These are phyloP conservation scores for Canna indica DNA, from an alignment of 176 grass and related monocot species.

Conservation along the genomic window DNA sequence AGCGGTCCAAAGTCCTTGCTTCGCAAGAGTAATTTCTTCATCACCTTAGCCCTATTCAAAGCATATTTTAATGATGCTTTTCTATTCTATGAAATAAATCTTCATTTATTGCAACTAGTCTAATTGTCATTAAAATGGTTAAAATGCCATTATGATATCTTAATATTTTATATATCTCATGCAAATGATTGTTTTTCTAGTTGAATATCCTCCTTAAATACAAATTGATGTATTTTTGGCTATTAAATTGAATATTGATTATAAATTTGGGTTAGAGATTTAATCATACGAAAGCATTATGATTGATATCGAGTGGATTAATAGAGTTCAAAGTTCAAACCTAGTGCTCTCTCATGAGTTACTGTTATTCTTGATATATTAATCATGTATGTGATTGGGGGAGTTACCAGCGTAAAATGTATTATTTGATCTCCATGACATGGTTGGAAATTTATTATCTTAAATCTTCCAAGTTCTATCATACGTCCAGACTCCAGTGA, in stretches of 20 bases:
- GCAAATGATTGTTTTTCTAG: not conserved
- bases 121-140: not conserved
- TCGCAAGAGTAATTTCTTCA: constrained; percentile 56
- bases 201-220: not conserved
- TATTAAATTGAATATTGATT: not conserved
- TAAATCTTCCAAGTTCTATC: too few relatives aligned
- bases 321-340: too few relatives aligned
- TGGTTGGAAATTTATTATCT: too few relatives aligned
- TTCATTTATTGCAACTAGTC: not conserved
- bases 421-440: too few relatives aligned
- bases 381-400: too few relatives aligned
- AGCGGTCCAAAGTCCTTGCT: constrained; percentile 55
- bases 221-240: not conserved
- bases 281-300: not conserved
- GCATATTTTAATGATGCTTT: not conserved
- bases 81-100: not conserved
- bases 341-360: too few relatives aligned
- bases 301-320: not conserved
- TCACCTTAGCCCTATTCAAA: not conserved
- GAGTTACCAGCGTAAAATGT: too few relatives aligned
- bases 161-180: not conserved
- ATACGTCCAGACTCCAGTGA: too few relatives aligned
- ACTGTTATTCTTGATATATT: too few relatives aligned
- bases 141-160: not conserved
- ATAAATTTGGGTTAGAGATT: too few relatives aligned